Base-by-base conservation (phyloP, 169 alveolate genomes). In the Cryptosporidium baileyi region DNA sequence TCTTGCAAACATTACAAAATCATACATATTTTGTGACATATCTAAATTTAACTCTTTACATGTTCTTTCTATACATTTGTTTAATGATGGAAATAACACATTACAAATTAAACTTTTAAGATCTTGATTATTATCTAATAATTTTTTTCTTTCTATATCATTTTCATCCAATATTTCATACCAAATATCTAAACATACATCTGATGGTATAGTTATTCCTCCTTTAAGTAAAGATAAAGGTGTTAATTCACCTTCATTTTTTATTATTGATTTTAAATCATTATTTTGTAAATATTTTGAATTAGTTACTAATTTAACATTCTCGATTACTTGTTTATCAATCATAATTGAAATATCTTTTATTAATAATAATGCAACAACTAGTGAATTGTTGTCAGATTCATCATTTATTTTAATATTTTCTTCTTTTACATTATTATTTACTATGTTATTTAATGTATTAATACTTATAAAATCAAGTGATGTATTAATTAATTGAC, bases 1-100 rank as follows among this genome's bases (percentile, higher is more conserved):
- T 40, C 85, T 74, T 11, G 85, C 85, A 54, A 74, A 74, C 67
- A 57, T 74, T 32, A 74, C 74, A 57, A 74, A 74, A 15, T 57
- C 61, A 22, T 54, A 38, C n/a, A 74, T 41, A 36, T 51, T 74
- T 11, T 74, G 85, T 15, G 85, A 74, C 67, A 74, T 54, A 5
- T 34, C 36, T 36, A 54, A 30, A 24, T 74, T 57, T 22, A 74
- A 57, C 36, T 54, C 67, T 34, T 32, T 51, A 22, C 85, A 74
- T 54, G 74, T 3, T 11, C 54, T 51, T 36, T 54, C 40, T 5
- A 74, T 74, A 15, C 85, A 74, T 11, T 59, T 74, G 1, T 67
- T 74, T 22, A 74, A 34, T 6, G 85, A n/a, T 24, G 85, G 85
- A 6, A 74, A 74, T 26, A 74, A 38, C 15, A 74, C 60, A 51